Conservation (phyloP, 768 basidiomycete genomes). For the Termitomyces sp. region DNA sequence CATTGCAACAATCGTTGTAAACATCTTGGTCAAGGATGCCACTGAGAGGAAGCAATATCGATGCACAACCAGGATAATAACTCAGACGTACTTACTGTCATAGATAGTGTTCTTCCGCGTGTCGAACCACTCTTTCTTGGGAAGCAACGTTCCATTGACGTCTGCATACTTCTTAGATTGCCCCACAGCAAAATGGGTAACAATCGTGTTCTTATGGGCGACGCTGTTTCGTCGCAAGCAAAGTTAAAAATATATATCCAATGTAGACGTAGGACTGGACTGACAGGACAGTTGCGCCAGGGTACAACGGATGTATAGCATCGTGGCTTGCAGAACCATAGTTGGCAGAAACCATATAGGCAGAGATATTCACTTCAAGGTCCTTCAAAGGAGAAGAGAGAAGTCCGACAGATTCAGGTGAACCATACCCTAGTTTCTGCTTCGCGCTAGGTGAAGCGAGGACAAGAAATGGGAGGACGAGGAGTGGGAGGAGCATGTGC, state of each 20-base stretch:
- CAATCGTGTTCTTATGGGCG: conserved; percentile 20
- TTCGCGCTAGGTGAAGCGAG: background rate
- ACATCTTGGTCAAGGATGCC: conserved; percentile 28
- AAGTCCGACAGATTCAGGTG: conserved; percentile 17
- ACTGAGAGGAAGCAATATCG: conserved; percentile 11
- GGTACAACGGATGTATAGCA: conserved; percentile 21
- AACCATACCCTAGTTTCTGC: conserved; percentile 6
- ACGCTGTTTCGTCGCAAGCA: conserved; percentile 7
- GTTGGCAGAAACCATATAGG: conserved; percentile 16
- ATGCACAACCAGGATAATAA: background rate
- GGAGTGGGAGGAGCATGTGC: background rate
- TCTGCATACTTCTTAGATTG: conserved; percentile 18
- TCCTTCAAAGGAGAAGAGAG: conserved; percentile 17
- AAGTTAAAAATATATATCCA: too few relatives aligned
- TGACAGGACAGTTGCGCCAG: conserved; percentile 23
- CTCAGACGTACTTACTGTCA: conserved; percentile 16
- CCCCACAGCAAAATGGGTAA: conserved; percentile 25
- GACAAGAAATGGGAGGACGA: background rate
- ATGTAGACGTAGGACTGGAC: background rate
- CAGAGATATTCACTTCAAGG: conserved; percentile 20
- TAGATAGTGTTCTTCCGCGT: conserved; percentile 21
- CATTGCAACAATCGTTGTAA: conserved; percentile 22
- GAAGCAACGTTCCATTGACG: conserved; percentile 20
- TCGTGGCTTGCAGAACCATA: conserved; percentile 20
- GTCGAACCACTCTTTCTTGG: conserved; percentile 12